These are phyloP conservation scores for Penicillium sp. DNA, from an alignment of 2,329 filamentous ascomycete genomes.

Conservation along the genomic window DNA sequence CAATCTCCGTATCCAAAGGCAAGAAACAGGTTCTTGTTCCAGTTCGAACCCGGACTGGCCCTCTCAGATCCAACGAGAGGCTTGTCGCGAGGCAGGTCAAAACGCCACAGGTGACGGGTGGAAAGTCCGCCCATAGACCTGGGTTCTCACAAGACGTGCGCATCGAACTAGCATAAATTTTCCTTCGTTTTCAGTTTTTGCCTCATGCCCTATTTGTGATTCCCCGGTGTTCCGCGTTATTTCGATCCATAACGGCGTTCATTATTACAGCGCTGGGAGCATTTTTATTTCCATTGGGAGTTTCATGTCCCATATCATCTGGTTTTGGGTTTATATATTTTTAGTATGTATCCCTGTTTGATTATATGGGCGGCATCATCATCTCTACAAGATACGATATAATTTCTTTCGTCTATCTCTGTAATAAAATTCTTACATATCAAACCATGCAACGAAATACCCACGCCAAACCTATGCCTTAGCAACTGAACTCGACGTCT, in stretches of 20 bases:
- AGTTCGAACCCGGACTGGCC: slow-evolving; percentile 31
- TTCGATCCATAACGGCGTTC: background rate
- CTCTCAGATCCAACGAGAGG: slow-evolving; percentile 34
- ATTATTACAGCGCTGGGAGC: background rate
- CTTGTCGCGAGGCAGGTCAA: slow-evolving; percentile 33
- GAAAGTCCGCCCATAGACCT: slow-evolving; percentile 34
- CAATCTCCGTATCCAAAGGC: slow-evolving; percentile 42
- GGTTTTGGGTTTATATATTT: background rate
- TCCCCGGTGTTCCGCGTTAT: background rate
- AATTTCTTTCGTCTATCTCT: background rate
- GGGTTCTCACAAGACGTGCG: slow-evolving; percentile 38
- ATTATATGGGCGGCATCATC: background rate
- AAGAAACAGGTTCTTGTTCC: slow-evolving; percentile 45
- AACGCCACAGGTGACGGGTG: slow-evolving; percentile 37
- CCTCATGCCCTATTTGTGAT: background rate
- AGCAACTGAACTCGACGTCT: slow-evolving; percentile 14
- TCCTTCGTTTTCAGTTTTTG: background rate
- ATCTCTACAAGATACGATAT: background rate
- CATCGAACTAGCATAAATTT: slow-evolving; percentile 34
- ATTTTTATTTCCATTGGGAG: background rate
- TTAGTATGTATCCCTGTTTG: background rate
- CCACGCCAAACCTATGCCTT: background rate
- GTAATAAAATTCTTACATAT: background rate
- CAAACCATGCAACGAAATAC: background rate
- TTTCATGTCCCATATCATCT: background rate